Base-by-base conservation (phyloP, 169 alveolate genomes). In the Plasmodium yoelii region DNA sequence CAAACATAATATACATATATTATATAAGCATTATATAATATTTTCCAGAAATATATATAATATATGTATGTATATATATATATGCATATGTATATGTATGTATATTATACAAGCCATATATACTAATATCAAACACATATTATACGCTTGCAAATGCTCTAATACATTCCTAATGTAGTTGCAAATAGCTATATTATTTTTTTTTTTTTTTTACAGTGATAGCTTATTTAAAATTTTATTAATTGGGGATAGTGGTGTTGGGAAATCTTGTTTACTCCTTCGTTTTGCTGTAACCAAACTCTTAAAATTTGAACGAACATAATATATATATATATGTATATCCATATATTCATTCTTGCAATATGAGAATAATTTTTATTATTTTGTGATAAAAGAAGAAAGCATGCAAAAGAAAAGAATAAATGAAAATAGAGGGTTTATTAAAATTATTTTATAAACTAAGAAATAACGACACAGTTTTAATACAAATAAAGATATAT, bases 241-340 rank as follows among this genome's bases (percentile, higher is more conserved):
- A 72, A 97, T 98, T 69, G 99, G 99, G n/a, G 99, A 98, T 80
- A 96, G 99, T 49, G 99, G 99, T 63, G 99, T 98, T 19, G 99
- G 99, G 34, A 98, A 98, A 92, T 97, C 99, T 10, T 97, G 99
- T 68, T 93, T 98, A 86, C 95, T 98, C 63, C 97, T 97, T 86
- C 94, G 99, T 61, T 98, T 97, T 93, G 99, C 99, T 68, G 99
- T 97, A 93, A 94, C 96, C 70, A 64, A 91, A 64, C 22, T 12
- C 70, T 47, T 44, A 74, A 44, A 80, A 69, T 12, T 15, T 68
- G 13, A 46, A 56, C 15, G 42, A 63, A 73, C 1, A 44, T 7
- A 22, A 34, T 6, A 28, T 8, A 9, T 19, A 3, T 15, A 1
- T 18, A 13, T 13, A 1, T 34, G 63, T 28, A 69, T 69, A 49